Base-by-base conservation (phyloP, 768 basidiomycete genomes). In the Gloeophyllum trabeum region DNA sequence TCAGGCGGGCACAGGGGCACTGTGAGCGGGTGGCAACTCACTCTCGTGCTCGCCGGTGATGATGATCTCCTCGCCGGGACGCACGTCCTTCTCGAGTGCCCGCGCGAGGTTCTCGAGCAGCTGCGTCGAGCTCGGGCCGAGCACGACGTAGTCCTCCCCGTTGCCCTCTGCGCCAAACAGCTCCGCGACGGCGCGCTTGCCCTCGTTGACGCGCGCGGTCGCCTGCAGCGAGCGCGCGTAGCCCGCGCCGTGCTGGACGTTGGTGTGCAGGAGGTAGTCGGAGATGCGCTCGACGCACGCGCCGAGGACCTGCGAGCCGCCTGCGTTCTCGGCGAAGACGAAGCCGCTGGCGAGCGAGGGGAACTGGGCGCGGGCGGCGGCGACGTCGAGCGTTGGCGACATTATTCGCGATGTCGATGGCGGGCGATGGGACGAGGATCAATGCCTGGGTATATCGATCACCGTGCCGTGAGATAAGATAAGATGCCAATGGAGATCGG, bases 1-100 rank as follows among this genome's bases (percentile, higher is more conserved):
- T 44, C 38, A 23, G 25, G 1, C 20, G 6, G 25, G 23, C 6
- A 16, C 19, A 7, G 13, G 6, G 36, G 39, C 18, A 18, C 18
- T 19, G 22, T 12, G n/a, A n/a, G n/a, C n/a, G n/a, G 18, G 10
- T 21, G 10, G 35, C 14, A 3, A 44, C 62, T 21, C 28, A 85
- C 82, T 76, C 67, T 90, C 85, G 48, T 90, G 86, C 53, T 88
- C 86, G 1, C 72, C 74, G 0, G 81, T 82, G n/a, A 87, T 54
- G 42, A 90, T 76, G 43, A 88, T 76, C 57, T 88, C 85, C 44
- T 87, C 85, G 3, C 73, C 80, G 1, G 60, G 46, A 25, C 67
- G 53, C 21, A 87, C 64, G 40, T 69, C 69, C 0, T 48, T 51
- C 24, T 81, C 81, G 43, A 87, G 52, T 0, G 75, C 73, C 4